Conservation (phyloP, 208 protist species). For the Acanthamoeba quina region DNA sequence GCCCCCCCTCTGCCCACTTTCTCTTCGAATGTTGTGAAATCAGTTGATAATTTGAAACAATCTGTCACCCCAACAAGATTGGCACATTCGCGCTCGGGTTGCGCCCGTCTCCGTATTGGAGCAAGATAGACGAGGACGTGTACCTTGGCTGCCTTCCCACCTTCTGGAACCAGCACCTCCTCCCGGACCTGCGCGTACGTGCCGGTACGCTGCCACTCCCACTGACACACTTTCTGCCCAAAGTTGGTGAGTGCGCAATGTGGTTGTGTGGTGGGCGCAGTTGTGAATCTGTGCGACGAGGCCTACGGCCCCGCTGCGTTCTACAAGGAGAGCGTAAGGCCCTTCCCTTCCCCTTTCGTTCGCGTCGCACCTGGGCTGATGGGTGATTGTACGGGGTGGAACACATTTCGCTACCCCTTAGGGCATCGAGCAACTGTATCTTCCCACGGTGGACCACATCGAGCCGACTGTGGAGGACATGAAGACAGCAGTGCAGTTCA, state of each 20-base stretch:
- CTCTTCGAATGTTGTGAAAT: background rate
- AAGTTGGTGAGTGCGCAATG: too few species aligned
- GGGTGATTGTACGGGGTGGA: background rate
- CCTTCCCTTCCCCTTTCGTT: background rate
- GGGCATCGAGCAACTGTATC: conserved; percentile 71
- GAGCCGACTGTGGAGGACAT: conserved; percentile 58
- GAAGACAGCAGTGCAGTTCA: conserved; percentile 17
- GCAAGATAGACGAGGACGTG: conserved; percentile 48
- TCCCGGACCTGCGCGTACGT: background rate
- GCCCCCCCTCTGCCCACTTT: background rate
- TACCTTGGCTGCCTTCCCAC: conserved; percentile 62
- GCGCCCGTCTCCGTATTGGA: conserved; percentile 43
- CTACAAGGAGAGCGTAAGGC: conserved; percentile 41
- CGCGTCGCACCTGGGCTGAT: background rate
- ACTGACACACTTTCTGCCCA: too few species aligned
- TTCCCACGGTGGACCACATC: conserved; percentile 72
- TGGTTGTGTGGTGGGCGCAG: background rate
- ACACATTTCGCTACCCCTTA: background rate
- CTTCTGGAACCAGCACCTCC: conserved; percentile 32
- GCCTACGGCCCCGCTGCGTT: conserved; percentile 9
- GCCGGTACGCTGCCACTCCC: background rate
- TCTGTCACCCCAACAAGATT: background rate
- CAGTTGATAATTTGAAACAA: background rate
- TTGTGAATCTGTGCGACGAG: conserved; percentile 72
- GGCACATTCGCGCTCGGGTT: conserved; percentile 47